Percentiles rank a stretch among this genome's conserved stretches.
phyloP scores from a whole-genome alignment of 441 rosid species.

The Syzygium malaccense region DNA sequence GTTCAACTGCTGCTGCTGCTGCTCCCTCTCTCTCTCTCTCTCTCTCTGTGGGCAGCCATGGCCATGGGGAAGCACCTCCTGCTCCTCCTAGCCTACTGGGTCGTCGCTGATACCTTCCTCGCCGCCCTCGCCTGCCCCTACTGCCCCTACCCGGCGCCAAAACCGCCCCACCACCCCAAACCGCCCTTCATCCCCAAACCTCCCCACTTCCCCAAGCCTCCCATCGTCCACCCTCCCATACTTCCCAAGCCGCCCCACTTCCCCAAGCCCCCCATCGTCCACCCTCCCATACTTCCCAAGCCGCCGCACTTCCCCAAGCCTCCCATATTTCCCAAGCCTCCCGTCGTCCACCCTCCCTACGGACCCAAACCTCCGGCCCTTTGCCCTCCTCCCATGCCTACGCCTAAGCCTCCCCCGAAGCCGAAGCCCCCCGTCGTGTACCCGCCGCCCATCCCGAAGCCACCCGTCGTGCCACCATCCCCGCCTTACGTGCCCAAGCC shows the following conservation, averaged over 20 bases:
- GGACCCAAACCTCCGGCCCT: slow-evolving; percentile 1
- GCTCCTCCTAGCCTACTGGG: neutral
- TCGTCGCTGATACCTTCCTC: slow-evolving; percentile 2
- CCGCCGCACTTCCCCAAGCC: neutral
- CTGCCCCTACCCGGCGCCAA: slow-evolving; percentile 32
- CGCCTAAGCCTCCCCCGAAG: neutral
- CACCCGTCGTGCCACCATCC: neutral
- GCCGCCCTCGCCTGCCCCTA: slow-evolving; percentile 37
- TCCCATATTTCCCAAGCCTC: slow-evolving; percentile 9
- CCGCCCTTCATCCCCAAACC: slow-evolving; percentile 8
- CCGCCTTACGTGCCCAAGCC: neutral
- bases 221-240: neutral
- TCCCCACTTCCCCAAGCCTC: slow-evolving; percentile 4
- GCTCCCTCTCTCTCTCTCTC: neutral
- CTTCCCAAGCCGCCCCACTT: neutral
- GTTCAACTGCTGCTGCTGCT: neutral
- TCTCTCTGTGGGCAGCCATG: neutral
- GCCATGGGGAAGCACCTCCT: neutral
- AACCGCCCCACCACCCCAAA: neutral
- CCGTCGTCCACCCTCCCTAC: slow-evolving; percentile 13
- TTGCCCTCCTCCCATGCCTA: slow-evolving; percentile 1
- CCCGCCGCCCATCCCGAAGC: neutral
- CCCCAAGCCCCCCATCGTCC: neutral
- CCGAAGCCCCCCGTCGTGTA: slow-evolving; percentile 8
- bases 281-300: slow-evolving; percentile 8